Conservation (phyloP, 2,329 filamentous ascomycete genomes). For the Fusarium austroafricanum region DNA sequence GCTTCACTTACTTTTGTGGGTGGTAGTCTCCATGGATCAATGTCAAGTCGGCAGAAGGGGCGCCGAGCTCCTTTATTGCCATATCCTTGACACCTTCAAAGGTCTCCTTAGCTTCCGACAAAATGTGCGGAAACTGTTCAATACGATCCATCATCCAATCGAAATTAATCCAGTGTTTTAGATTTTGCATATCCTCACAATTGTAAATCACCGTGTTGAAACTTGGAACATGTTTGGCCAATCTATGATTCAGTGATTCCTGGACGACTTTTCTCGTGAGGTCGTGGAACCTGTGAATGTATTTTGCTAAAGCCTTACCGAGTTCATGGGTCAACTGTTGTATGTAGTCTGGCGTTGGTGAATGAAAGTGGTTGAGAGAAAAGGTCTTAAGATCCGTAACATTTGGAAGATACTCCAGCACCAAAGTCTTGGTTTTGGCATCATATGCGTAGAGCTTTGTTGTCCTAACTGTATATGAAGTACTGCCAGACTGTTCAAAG, state of each 20-base stretch:
- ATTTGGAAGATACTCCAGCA: not conserved
- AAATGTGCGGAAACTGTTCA: not conserved
- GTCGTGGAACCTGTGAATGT: not conserved
- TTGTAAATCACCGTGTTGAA: not conserved
- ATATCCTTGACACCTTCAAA: not conserved
- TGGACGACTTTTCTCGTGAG: not conserved
- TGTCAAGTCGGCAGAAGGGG: not conserved
- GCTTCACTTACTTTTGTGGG: not conserved
- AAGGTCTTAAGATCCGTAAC: not conserved
- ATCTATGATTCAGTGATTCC: not conserved
- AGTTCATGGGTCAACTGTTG: not conserved
- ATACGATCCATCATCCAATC: slow-evolving; percentile 11
- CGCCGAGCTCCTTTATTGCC: not conserved
- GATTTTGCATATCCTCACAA: slow-evolving; percentile 4
- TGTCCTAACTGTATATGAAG: not conserved
- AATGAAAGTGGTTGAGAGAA: not conserved
- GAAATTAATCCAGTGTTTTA: slow-evolving; percentile 4
- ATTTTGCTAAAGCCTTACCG: not conserved
- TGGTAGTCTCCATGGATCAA: slow-evolving; percentile 8
- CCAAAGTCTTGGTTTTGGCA: not conserved
- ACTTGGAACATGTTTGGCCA: fast-evolving
- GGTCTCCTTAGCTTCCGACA: not conserved
- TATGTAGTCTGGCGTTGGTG: not conserved
- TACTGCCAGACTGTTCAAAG: fast-evolving
- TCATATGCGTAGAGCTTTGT: not conserved